Evolutionary conservation across 169 alveolate genomes (phyloP), one percentile per base, ranked within the genome.

Genomic region (Plasmodium malariae): DNA sequence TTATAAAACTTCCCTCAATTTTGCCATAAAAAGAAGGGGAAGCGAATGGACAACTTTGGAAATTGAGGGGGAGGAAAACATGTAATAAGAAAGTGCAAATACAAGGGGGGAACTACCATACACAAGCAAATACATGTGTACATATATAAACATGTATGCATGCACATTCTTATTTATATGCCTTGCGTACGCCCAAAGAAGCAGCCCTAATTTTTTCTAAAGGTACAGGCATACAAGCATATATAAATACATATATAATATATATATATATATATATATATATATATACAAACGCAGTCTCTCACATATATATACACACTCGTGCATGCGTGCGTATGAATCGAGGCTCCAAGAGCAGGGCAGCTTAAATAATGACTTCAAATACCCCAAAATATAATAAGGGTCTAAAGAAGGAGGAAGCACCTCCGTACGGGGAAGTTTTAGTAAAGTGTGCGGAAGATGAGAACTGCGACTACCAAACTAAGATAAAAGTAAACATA

Each of bases 401-500:
- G n/a, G n/a, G n/a, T n/a, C n/a, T n/a, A n/a, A n/a, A n/a, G n/a
- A 19, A 69, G 14, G 48, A 28, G 34, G 24, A 43, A 19, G 26
- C 21, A 2, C 40, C 12, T 69, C 1, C 36, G 30, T 63, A 63
- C 34, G 48, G 19, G 6, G 89, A 78, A 19, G 78, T 26, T 24
- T 51, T 78, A 17, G 21, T 78, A 21, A 78, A 78, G 32, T 78
- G 89, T 36, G 74, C 45, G 14, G 26, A 24, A 9, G 59, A 49
- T 5, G 89, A 78, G 21, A 32, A 19, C 26, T 78, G 89, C 28
- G 89, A 78, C 0, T 78, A 78, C 37, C 60, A 78, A 55, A 62
- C 89, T 26, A 78, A 65, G 9, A 78, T 78, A 49, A 78, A 78
- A 26, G 68, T 78, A 4, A 78, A 43, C 19, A 78, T 78, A 28